Conservation (phyloP, 2,329 filamentous ascomycete genomes). For the Colletotrichum horii region DNA sequence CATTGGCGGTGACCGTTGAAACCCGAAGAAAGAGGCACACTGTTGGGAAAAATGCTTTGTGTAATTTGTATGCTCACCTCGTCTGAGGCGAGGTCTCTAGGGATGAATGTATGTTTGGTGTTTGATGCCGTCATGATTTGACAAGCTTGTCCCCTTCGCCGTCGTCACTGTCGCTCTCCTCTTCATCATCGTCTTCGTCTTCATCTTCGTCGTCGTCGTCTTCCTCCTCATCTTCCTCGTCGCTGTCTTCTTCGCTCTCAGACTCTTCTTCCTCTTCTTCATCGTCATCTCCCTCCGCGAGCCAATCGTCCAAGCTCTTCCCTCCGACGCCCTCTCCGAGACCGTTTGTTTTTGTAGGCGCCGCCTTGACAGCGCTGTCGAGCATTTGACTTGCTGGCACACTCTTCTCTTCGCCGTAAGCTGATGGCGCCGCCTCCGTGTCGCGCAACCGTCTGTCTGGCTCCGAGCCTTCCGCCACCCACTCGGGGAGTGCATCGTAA, state of each 20-base stretch:
- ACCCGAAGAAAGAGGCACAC: too few species aligned
- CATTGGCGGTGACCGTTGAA: neutral
- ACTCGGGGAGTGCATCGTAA: conserved; percentile 81
- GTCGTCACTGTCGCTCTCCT: conserved; percentile 33
- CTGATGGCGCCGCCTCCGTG: conserved; percentile 45
- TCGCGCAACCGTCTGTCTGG: conserved; percentile 78
- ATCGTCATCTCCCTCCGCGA: conserved; percentile 73
- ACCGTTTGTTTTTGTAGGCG: conserved; percentile 54
- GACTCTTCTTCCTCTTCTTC: conserved; percentile 51
- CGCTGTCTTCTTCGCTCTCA: conserved; percentile 56
- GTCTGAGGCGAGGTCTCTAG: neutral
- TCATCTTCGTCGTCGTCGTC: conserved; percentile 51
- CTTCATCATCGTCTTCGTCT: conserved; percentile 50
- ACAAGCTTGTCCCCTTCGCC: conserved; percentile 43
- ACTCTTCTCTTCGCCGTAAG: conserved; percentile 44
- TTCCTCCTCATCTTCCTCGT: conserved; percentile 54
- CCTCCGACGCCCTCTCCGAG: conserved; percentile 54
- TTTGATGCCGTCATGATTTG: conserved; percentile 30
- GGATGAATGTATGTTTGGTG: too few species aligned
- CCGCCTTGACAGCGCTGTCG: conserved; percentile 56
- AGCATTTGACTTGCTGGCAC: conserved; percentile 68
- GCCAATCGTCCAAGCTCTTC: conserved; percentile 92
- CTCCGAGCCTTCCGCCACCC: conserved; percentile 82
- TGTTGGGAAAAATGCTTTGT: neutral
- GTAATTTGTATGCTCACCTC: neutral